phyloP scores from a whole-genome alignment of 768 basidiomycete genomes.

The Suillus plorans region DNA sequence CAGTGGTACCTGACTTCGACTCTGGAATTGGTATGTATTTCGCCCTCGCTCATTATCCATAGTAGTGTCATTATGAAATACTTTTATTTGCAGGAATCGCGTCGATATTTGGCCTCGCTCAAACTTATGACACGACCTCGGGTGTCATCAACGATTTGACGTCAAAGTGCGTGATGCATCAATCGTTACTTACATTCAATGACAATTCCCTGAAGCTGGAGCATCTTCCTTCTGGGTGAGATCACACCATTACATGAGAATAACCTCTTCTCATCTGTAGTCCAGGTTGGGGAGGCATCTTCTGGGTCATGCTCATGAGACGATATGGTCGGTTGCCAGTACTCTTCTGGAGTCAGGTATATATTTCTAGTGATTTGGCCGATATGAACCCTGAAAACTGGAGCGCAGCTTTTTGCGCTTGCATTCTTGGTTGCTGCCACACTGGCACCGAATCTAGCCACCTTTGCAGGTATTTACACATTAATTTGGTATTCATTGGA shows the following conservation, averaged over 20 bases:
- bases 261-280: background rate
- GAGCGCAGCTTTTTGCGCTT: constrained; percentile 38
- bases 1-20: constrained; percentile 55
- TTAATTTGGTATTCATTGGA: background rate
- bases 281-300: constrained; percentile 30
- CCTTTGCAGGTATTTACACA: constrained; percentile 42
- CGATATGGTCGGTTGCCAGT: constrained; percentile 31
- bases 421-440: constrained; percentile 54
- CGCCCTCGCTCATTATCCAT: background rate
- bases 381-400: background rate
- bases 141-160: constrained; percentile 52
- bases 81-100: constrained; percentile 42
- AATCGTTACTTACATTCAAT: background rate
- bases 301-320: constrained; percentile 31
- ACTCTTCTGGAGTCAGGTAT: constrained; percentile 29
- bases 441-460: constrained; percentile 46
- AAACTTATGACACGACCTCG: constrained; percentile 43
- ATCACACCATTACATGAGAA: background rate
- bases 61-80: background rate
- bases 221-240: constrained; percentile 46
- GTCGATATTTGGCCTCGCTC: constrained; percentile 46
- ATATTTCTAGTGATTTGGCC: background rate
- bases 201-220: constrained; percentile 35
- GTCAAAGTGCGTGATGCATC: constrained; percentile 31
- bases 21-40: constrained; percentile 44